Evolutionary conservation across 2,329 filamentous ascomycete genomes (phyloP).

Genomic region (Berkeleyomyces rouxiae): DNA sequence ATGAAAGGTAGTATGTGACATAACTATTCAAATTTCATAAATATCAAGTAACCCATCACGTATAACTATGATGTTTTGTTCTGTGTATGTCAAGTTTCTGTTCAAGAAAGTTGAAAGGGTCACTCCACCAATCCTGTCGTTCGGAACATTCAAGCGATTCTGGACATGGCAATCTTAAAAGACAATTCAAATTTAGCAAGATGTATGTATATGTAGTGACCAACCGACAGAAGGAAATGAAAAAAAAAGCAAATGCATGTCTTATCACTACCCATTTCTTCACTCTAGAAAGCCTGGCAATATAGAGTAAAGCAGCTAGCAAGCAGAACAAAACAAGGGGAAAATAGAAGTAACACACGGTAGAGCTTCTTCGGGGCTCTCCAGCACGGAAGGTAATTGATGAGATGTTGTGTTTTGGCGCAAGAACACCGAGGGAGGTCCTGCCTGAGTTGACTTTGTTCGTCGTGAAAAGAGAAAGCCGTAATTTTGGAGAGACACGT

Average conservation of each 20-base stretch:
- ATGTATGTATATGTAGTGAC: constrained; percentile 7
- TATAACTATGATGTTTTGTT: too few relatives aligned
- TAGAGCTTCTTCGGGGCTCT: background rate
- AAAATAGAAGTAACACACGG: background rate
- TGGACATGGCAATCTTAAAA: background rate
- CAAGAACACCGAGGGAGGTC: too few relatives aligned
- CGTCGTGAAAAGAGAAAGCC: background rate
- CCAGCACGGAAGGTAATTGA: too few relatives aligned
- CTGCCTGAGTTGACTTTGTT: background rate
- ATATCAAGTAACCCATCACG: too few relatives aligned
- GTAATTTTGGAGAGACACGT: background rate
- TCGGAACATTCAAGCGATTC: too few relatives aligned
- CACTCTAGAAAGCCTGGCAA: background rate
- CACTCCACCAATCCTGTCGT: too few relatives aligned
- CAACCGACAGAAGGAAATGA: background rate
- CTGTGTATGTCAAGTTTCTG: too few relatives aligned
- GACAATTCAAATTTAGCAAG: background rate
- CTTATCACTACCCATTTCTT: background rate
- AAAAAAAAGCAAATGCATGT: constrained; percentile 1
- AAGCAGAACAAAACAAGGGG: background rate
- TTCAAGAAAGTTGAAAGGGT: too few relatives aligned
- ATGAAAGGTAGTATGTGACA: too few relatives aligned
- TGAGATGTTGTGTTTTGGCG: too few relatives aligned
- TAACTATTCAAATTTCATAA: too few relatives aligned
- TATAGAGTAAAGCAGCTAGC: background rate